phyloP scores from a whole-genome alignment of 129 eudicot species.

The Ambrosia artemisiifolia region DNA sequence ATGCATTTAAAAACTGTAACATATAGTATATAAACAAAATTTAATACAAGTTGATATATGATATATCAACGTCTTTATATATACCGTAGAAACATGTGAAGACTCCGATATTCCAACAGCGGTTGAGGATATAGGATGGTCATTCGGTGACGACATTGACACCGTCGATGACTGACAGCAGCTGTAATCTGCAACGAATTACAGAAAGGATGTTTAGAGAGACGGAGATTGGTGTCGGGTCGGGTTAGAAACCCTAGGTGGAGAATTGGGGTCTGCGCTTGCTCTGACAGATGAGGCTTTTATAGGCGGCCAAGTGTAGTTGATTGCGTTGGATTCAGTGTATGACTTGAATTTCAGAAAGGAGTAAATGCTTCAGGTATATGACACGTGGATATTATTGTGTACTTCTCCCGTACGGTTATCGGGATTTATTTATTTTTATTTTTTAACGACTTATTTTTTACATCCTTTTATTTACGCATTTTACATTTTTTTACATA shows the following conservation, averaged over 20 bases:
- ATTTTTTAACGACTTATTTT: too few species aligned
- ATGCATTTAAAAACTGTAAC: background rate
- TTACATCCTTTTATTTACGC: too few species aligned
- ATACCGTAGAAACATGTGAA: slow-evolving; percentile 34
- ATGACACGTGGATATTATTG: slow-evolving; percentile 25
- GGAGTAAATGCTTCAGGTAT: background rate
- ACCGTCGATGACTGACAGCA: slow-evolving; percentile 25
- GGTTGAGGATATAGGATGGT: slow-evolving; percentile 28
- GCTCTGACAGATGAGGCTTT: slow-evolving; percentile 9
- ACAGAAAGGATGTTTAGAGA: slow-evolving; percentile 22
- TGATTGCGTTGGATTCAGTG: slow-evolving; percentile 19
- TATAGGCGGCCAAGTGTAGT: slow-evolving; percentile 19
- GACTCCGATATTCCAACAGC: slow-evolving; percentile 44
- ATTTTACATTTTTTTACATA: too few species aligned
- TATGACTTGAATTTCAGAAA: slow-evolving; percentile 16
- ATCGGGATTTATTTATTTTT: background rate
- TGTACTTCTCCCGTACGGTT: slow-evolving; percentile 8
- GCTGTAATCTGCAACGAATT: slow-evolving; percentile 35
- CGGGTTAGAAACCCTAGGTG: slow-evolving; percentile 49
- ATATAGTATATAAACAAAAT: slow-evolving; percentile 1
- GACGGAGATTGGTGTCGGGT: slow-evolving; percentile 4
- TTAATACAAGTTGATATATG: background rate
- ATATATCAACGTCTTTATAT: background rate
- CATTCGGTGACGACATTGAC: slow-evolving; percentile 55
- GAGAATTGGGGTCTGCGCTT: slow-evolving; percentile 22